These are phyloP conservation scores for Amylostereum areolatum DNA, from an alignment of 1,284 basidiomycete genomes.

Conservation along the genomic window DNA sequence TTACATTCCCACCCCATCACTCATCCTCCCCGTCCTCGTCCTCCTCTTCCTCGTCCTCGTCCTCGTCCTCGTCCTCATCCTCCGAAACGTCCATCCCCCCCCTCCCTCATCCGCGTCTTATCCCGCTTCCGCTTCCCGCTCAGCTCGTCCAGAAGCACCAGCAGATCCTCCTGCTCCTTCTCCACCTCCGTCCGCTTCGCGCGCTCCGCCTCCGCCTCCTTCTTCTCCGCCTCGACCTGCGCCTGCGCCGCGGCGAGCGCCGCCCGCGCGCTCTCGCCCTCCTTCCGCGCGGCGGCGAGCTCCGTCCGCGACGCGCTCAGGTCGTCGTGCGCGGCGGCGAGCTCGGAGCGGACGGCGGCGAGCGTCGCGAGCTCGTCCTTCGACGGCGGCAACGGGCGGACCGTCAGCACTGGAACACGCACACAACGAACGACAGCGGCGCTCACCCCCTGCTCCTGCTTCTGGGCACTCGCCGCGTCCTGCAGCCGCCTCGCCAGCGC, in stretches of 20 bases:
- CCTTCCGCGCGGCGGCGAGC: no score
- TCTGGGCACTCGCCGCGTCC: constrained; percentile 17
- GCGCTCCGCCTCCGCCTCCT: constrained; percentile 49
- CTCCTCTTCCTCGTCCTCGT: constrained; percentile 49
- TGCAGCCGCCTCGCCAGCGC: constrained; percentile 50
- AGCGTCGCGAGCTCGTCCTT: no score
- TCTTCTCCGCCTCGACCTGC: constrained; percentile 40
- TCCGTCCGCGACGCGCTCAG: no score
- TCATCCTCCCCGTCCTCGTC: no score
- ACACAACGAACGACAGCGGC: no score
- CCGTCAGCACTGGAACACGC: no score
- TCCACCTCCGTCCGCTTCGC: constrained; percentile 73
- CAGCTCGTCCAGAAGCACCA: constrained; percentile 92
- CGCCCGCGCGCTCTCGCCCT: no score
- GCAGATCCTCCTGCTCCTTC: constrained; percentile 92
- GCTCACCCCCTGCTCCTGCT: no score
- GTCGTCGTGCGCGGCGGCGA: constrained; percentile 4
- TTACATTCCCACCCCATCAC: no score
- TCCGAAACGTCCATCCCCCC: constrained; percentile 86
- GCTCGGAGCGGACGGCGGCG: no score
- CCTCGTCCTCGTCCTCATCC: constrained; percentile 80
- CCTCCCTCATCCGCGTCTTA: constrained; percentile 69
- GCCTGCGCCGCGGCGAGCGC: no score
- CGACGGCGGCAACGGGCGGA: no score
- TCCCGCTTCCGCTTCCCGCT: constrained; percentile 80